Evolutionary conservation across 2,329 filamentous ascomycete genomes (phyloP), one percentile per base, ranked within the genome.

Genomic region (Pezicula rhizophila): DNA sequence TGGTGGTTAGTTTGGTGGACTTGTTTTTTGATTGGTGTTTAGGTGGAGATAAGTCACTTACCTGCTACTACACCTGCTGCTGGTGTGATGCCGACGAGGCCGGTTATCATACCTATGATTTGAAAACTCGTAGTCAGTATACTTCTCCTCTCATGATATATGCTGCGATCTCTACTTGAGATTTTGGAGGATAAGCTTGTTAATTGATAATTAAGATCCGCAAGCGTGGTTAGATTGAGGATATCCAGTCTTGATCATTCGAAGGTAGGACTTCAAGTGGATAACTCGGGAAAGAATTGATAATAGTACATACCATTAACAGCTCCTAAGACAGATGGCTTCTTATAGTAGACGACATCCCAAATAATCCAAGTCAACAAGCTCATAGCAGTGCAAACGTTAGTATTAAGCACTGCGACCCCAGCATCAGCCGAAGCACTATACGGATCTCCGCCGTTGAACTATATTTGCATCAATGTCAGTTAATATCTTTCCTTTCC

Each of bases 361-460:
- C 73, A 66, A 6, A 61, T 23, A 0, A 67, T 75, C 74, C 73
- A 77, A 40, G 62, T 63, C 15, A 77, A 64, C 45, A 74, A 63
- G 37, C 69, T 72, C 60, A 72, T 69, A 20, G 74, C 72, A 7
- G 74, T 73, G 55, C 65, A 69, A 43, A 76, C 62, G 52, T 76
- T 76, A 26, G 74, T 77, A 59, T 77, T 76, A 31, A 77, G 65
- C 11, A 76, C 73, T 4, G 74, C 74, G 6, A 70, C 72, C 48
- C 73, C 73, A 5, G 73, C 73, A 57, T 76, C 73, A 7, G 73
- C 68, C 38, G 64, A 71, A 8, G 74, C 73, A 8, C 71, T 63
- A 53, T 76, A 76, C n/a, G 74, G 74, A 58, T 75, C 74, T 56
- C 74, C 72, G 40, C 73, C 73, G 52, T 76, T 76, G 66, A 76